A percentile compares a stretch with the other conserved stretches of the same genome.
Evolutionary conservation across 306 rosid genomes (phyloP).

Genomic region (Purshia tridentata): DNA sequence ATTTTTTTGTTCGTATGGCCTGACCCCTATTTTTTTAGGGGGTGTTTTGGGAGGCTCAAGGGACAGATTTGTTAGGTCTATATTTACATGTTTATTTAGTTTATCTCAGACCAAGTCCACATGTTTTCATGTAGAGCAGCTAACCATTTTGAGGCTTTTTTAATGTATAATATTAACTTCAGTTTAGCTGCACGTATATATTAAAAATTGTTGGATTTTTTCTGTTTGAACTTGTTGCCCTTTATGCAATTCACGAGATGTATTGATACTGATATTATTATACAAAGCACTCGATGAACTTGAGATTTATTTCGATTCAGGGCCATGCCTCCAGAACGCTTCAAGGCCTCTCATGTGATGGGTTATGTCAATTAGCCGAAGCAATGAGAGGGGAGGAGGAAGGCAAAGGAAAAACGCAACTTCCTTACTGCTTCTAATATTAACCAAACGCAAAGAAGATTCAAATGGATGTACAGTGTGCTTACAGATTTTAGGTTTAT

Average conservation of each 20-base stretch:
- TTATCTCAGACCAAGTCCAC: not conserved
- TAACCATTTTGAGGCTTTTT: conserved; percentile 1
- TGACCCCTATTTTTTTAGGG: conserved; percentile 29
- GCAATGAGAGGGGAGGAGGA: no score
- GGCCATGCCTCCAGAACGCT: no score
- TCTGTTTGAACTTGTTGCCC: no score
- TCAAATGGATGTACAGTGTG: no score
- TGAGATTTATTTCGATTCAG: no score
- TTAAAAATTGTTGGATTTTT: not conserved
- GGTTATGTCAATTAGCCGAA: no score
- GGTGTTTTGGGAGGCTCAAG: conserved; percentile 27
- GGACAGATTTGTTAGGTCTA: conserved; percentile 27
- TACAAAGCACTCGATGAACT: not conserved
- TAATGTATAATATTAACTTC: not conserved
- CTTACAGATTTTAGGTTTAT: no score
- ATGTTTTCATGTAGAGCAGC: not conserved
- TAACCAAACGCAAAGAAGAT: no score
- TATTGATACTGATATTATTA: not conserved
- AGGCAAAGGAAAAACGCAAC: no score
- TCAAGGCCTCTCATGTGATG: no score
- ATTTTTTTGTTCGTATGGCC: conserved; percentile 12
- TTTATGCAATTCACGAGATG: not conserved
- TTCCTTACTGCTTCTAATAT: no score
- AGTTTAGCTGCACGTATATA: not conserved
- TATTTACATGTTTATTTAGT: not conserved